These are phyloP conservation scores for Myochromella boudieri DNA, from an alignment of 768 basidiomycete species.

Conservation along the genomic window DNA sequence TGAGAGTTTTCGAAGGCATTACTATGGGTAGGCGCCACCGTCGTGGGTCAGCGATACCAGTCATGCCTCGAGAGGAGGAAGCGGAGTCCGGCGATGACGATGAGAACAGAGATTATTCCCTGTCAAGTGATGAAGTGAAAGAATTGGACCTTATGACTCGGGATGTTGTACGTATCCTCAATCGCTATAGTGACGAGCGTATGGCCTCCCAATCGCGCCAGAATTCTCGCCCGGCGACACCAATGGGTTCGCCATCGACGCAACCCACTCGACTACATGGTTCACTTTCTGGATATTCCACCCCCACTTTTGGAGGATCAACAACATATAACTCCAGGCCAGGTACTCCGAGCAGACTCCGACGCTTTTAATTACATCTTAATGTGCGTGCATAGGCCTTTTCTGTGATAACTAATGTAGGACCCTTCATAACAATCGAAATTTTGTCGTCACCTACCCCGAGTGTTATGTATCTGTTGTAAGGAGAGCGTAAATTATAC, in stretches of 20 bases:
- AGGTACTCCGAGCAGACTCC: slow-evolving; percentile 60
- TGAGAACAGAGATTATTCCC: slow-evolving; percentile 46
- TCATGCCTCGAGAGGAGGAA: slow-evolving; percentile 45
- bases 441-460: no score
- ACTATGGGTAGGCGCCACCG: slow-evolving; percentile 41
- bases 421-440: no score
- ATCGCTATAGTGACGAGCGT: slow-evolving; percentile 69
- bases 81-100: slow-evolving; percentile 64
- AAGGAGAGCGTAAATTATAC: no score
- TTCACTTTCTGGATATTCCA: slow-evolving; percentile 57
- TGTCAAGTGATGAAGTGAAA: slow-evolving; percentile 67
- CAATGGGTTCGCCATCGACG: slow-evolving; percentile 51
- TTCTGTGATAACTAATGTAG: no score
- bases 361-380: slow-evolving; percentile 35
- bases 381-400: no score
- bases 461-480: no score
- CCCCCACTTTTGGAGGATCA: slow-evolving; percentile 46
- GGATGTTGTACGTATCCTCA: slow-evolving; percentile 72
- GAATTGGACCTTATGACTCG: slow-evolving; percentile 76
- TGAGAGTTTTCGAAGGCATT: slow-evolving; percentile 90
- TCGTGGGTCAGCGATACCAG: slow-evolving; percentile 27
- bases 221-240: slow-evolving; percentile 68
- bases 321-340: slow-evolving; percentile 55
- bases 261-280: slow-evolving; percentile 34
- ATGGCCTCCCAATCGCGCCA: slow-evolving; percentile 52